A percentile compares a stretch with the other conserved stretches of the same genome.
Conservation (phyloP, 306 rosid species). For the Pachyrhizus erosus region DNA sequence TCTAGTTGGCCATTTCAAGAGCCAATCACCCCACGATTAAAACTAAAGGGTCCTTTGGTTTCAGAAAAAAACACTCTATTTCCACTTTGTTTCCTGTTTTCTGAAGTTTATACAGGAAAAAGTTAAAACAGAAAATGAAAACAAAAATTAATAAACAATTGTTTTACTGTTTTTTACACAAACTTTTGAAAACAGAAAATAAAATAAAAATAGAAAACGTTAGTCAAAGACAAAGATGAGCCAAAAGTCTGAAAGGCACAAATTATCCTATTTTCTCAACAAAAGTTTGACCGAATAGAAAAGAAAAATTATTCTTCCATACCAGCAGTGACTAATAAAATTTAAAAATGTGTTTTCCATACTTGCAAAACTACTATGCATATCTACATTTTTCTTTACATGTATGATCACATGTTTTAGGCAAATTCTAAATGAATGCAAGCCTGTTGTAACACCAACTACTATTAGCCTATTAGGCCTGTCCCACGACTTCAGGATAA, state of each 20-base stretch:
- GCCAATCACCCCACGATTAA: neutral
- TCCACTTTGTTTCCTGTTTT: neutral
- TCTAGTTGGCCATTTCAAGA: slow-evolving; percentile 3
- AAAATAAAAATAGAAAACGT: neutral
- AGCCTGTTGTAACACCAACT: neutral
- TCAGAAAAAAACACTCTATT: neutral
- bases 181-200: neutral
- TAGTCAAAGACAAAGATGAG: neutral
- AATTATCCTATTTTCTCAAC: neutral
- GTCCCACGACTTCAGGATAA: slow-evolving; percentile 8
- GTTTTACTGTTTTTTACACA: neutral
- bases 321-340: neutral
- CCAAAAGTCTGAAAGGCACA: neutral
- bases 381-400: neutral
- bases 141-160: neutral
- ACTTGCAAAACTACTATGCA: neutral
- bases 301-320: neutral
- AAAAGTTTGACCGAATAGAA: neutral
- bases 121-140: neutral
- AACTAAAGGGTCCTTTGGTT: neutral
- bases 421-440: neutral
- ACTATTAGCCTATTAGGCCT: slow-evolving; percentile 3
- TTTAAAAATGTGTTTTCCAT: neutral
- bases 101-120: neutral
- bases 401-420: neutral